These are phyloP conservation scores for Cyberlindnera suaveolens DNA, from an alignment of 805 yeast species.

Conservation along the genomic window DNA sequence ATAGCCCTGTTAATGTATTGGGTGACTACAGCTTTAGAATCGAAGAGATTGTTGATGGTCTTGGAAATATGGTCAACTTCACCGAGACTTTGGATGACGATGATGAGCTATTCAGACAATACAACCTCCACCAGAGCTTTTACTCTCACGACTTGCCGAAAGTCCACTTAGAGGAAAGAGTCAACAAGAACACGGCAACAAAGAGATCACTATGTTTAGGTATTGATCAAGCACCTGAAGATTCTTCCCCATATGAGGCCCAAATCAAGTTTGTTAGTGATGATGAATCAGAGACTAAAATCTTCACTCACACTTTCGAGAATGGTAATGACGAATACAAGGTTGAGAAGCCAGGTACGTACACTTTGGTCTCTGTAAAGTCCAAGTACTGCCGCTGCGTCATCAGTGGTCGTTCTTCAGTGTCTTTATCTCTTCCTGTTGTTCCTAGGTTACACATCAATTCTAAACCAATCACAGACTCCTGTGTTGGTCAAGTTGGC, in stretches of 20 bases:
- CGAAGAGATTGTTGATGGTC: constrained; percentile 56
- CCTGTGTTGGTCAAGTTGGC: constrained; percentile 91
- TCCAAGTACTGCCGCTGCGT: constrained; percentile 66
- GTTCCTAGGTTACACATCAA: constrained; percentile 40
- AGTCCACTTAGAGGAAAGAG: constrained; percentile 38
- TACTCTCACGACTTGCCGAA: constrained; percentile 51
- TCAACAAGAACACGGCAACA: constrained; percentile 30
- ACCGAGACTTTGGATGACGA: constrained; percentile 24
- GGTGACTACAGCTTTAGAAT: constrained; percentile 55
- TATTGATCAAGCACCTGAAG: constrained; percentile 25
- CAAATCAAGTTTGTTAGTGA: constrained; percentile 26
- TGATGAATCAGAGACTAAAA: constrained; percentile 19
- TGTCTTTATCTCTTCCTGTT: constrained; percentile 52
- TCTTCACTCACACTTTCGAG: constrained; percentile 21
- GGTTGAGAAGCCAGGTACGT: constrained; percentile 60
- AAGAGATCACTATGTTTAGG: constrained; percentile 31
- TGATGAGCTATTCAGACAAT: constrained; percentile 23
- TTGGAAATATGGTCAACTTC: constrained; percentile 52
- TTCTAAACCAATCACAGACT: constrained; percentile 57
- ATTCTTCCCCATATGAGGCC: constrained; percentile 30
- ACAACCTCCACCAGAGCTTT: constrained; percentile 38
- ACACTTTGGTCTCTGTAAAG: constrained; percentile 44
- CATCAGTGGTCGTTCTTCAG: constrained; percentile 47
- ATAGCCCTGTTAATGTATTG: constrained; percentile 32
- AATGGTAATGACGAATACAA: constrained; percentile 27